A percentile compares a stretch with the other conserved stretches of the same genome.
These are phyloP conservation scores for Graphilbum fragrans DNA, from an alignment of 2,329 filamentous ascomycete species.

Conservation along the genomic window DNA sequence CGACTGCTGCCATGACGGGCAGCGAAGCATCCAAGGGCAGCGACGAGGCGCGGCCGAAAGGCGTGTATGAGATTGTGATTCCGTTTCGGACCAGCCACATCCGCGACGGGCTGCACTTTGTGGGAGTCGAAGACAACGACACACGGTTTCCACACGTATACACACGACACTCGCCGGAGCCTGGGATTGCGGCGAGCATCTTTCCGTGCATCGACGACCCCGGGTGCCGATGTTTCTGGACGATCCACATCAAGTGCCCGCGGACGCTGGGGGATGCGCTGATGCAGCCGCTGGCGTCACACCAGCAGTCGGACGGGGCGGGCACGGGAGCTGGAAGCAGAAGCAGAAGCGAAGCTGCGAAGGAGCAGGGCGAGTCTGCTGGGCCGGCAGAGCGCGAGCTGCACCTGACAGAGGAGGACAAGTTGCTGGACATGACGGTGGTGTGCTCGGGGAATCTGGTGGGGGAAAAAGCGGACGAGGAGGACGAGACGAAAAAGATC, in stretches of 20 bases:
- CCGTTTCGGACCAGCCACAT: slow-evolving; percentile 67
- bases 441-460: slow-evolving; percentile 83
- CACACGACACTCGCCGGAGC: slow-evolving; percentile 67
- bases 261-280: slow-evolving; percentile 74
- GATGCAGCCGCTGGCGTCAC: slow-evolving; percentile 31
- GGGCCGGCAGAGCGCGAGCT: slow-evolving; percentile 15
- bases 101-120: slow-evolving; percentile 83
- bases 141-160: slow-evolving; percentile 83
- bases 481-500: slow-evolving; percentile 72
- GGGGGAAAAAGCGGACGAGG: slow-evolving; percentile 67
- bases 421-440: slow-evolving; percentile 76
- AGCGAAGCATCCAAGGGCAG: background rate
- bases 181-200: slow-evolving; percentile 70
- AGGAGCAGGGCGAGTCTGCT: background rate
- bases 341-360: slow-evolving; percentile 11
- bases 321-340: slow-evolving; percentile 11
- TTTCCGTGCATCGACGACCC: slow-evolving; percentile 91
- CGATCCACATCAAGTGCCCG: slow-evolving; percentile 75
- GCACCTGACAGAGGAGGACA: slow-evolving; percentile 60
- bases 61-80: slow-evolving; percentile 38
- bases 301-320: slow-evolving; percentile 16
- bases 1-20: background rate
- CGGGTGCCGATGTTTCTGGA: slow-evolving; percentile 66
- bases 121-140: slow-evolving; percentile 71
- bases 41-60: slow-evolving; percentile 7